These are phyloP conservation scores for Platanthera guangdongensis DNA, from an alignment of 106 monocot genomes.

Conservation along the genomic window DNA sequence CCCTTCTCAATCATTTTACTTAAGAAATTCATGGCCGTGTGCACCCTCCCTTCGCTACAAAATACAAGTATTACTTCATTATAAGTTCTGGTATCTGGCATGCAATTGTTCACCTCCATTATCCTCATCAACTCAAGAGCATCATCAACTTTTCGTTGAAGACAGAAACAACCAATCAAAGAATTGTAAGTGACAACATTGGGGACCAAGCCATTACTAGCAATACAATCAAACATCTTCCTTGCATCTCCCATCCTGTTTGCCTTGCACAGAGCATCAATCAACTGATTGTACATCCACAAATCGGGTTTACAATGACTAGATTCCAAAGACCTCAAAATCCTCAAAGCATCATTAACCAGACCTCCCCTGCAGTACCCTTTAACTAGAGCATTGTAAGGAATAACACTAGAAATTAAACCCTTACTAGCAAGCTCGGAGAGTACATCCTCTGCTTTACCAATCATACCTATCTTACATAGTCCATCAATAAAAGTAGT, in stretches of 20 bases:
- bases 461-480: slow-evolving; percentile 5
- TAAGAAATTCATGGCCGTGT: slow-evolving; percentile 19
- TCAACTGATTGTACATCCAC: slow-evolving; percentile 16
- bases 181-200: slow-evolving; percentile 12
- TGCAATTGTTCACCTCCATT: slow-evolving; percentile 15
- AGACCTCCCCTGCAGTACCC: slow-evolving; percentile 5
- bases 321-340: neutral
- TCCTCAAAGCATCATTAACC: slow-evolving; percentile 8
- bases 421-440: neutral
- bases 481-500: slow-evolving; percentile 1
- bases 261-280: slow-evolving; percentile 10
- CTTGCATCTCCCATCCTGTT: slow-evolving; percentile 12
- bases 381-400: slow-evolving; percentile 10
- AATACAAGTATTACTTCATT: slow-evolving; percentile 13
- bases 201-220: slow-evolving; percentile 10
- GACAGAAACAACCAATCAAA: slow-evolving; percentile 14
- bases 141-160: slow-evolving; percentile 5
- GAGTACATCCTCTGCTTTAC: neutral
- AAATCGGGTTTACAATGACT: slow-evolving; percentile 13
- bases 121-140: slow-evolving; percentile 9
- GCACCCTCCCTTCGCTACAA: slow-evolving; percentile 15
- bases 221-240: slow-evolving; percentile 15
- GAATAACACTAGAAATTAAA: slow-evolving; percentile 1
- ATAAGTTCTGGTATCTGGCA: slow-evolving; percentile 17
- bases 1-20: slow-evolving; percentile 17